Conservation (phyloP, 2,329 filamentous ascomycete species). For the Monosporascus sp. region DNA sequence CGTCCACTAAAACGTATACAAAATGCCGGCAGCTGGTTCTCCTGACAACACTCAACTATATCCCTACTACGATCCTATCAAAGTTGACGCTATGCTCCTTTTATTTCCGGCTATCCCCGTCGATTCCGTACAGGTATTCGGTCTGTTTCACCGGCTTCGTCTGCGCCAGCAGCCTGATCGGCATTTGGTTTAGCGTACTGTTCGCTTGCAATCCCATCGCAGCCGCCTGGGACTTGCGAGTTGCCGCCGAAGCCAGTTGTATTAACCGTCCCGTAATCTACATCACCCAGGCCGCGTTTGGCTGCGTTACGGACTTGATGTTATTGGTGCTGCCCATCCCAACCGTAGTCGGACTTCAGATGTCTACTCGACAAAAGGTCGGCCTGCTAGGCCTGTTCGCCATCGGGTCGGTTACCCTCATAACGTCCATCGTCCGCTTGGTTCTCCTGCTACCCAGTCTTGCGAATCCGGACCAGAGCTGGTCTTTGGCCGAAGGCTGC, state of each 20-base stretch:
- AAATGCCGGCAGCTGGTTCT: background rate
- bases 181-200: slow-evolving; percentile 5
- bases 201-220: slow-evolving; percentile 8
- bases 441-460: slow-evolving; percentile 2
- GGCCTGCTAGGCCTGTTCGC: slow-evolving; percentile 5
- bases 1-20: background rate
- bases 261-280: slow-evolving; percentile 3
- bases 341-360: slow-evolving; percentile 5
- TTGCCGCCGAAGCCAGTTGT: background rate
- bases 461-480: slow-evolving; percentile 1
- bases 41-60: background rate
- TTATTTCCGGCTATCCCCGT: slow-evolving; percentile 8
- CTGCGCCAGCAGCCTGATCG: slow-evolving; percentile 1
- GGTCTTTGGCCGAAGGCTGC: slow-evolving; percentile 3
- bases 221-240: slow-evolving; percentile 5
- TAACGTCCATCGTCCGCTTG: slow-evolving; percentile 4
- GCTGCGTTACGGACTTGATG: slow-evolving; percentile 6
- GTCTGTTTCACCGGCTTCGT: slow-evolving; percentile 4
- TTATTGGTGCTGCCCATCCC: slow-evolving; percentile 7
- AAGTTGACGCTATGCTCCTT: slow-evolving; percentile 8
- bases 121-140: slow-evolving; percentile 1
- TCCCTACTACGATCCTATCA: slow-evolving; percentile 2
- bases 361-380: slow-evolving; percentile 3
- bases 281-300: slow-evolving; percentile 3
- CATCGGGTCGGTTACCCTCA: slow-evolving; percentile 5